These are phyloP conservation scores for Ichthyophthirius multifiliis DNA, from an alignment of 169 alveolate genomes.

Conservation along the genomic window DNA sequence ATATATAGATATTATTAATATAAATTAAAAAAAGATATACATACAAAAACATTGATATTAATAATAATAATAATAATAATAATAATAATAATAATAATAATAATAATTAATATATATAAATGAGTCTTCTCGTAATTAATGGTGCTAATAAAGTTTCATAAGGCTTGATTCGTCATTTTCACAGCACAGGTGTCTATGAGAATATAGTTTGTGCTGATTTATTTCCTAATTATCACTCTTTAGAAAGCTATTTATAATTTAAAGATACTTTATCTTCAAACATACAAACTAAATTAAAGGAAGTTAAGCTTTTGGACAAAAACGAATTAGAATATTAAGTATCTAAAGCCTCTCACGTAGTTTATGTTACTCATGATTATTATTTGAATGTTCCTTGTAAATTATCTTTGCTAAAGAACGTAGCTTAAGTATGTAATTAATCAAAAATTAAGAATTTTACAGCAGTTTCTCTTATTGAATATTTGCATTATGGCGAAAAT, in stretches of 20 bases:
- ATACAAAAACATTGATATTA: too few relatives aligned
- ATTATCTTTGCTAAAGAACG: conserved; percentile 13
- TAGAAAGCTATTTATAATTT: neutral
- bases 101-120: neutral
- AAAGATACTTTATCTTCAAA: neutral
- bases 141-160: conserved; percentile 1
- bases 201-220: conserved; percentile 1
- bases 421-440: conserved; percentile 37
- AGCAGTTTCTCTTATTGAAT: conserved; percentile 40
- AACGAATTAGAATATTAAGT: neutral
- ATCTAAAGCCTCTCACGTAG: conserved; percentile 7
- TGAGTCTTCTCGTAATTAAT: conserved; percentile 8
- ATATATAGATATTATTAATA: too few relatives aligned
- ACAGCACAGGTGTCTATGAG: conserved; percentile 9
- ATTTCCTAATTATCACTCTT: neutral
- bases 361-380: conserved; percentile 54
- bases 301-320: neutral
- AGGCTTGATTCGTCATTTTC: neutral
- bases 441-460: conserved; percentile 34
- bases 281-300: neutral
- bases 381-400: conserved; percentile 35
- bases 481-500: conserved; percentile 3
- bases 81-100: too few relatives aligned
- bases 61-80: too few relatives aligned
- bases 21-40: too few relatives aligned